Evolutionary conservation across 202 grass and related monocot species (phyloP), one percentile per base, ranked within the genome.

Genomic region (Elaeis oleifera): DNA sequence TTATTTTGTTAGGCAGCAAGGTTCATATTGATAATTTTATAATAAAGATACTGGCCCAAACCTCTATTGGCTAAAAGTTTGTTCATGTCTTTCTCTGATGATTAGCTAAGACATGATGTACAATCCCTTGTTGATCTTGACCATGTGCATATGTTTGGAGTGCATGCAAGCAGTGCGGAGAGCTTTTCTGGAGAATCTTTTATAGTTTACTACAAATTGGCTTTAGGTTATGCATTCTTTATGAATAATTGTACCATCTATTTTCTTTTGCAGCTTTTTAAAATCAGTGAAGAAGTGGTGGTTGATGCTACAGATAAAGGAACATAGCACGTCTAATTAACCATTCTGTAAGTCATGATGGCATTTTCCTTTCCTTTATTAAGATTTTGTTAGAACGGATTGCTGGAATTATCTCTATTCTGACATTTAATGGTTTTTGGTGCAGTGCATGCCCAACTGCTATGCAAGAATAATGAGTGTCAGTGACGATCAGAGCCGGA

Each of bases 371-470:
- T 59, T 20, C 20, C 51, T 73, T 6, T 50, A 21, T 52, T 16
- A 19, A 54, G 18, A 5, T 13, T 51, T 11, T 18, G 18, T 18
- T 69, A 18, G 53, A 24, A 22, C 53, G 26, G 6, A 66, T 5
- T 50, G 3, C 5, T 14, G 14, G 16, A 26, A 54, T 32, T 36
- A 27, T 1, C 18, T 50, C 36, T 44, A 13, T 20, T 51, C 17
- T 54, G 18, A 23, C 28, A 11, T 22, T 49, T 29, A 1, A 17
- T 44, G 44, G 56, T 59, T 69, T 29, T 74, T 54, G 21, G 36
- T 78, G 56, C 79, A 94, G 88, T 99, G 94, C 63, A 85, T 84
- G 85, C 94, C 94, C 18, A 99, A 84, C 69, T 99, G 94, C 85
- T 92, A 99, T 50, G 94, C 94, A 11, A 84, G 94, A 69, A 99